Evolutionary conservation across 139 green algal species (phyloP).

Genomic region (Marvania coccoides): DNA sequence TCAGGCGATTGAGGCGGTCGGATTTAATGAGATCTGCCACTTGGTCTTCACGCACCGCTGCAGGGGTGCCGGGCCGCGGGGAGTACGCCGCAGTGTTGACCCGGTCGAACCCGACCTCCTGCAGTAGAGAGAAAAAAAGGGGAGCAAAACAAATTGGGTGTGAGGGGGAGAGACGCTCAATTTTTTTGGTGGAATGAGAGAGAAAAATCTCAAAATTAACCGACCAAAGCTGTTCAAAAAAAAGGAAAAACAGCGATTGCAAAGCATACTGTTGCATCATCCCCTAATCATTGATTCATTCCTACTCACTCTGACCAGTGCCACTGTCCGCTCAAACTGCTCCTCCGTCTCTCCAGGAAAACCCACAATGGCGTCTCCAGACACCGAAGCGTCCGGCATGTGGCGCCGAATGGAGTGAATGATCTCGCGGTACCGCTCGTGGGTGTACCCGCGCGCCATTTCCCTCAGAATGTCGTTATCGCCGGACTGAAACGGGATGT

Average conservation of each 20-base stretch:
- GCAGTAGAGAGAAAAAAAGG: no score
- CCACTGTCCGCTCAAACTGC: constrained; percentile 82
- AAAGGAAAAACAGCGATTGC: no score
- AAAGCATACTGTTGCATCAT: no score
- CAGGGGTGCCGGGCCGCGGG: constrained; percentile 86
- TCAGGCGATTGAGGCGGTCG: constrained; percentile 89
- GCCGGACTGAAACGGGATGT: constrained; percentile 94
- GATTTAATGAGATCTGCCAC: constrained; percentile 90
- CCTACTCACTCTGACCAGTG: no score
- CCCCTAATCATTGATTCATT: no score
- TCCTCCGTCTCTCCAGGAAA: constrained; percentile 96
- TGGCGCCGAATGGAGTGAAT: constrained; percentile 87
- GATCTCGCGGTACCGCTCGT: constrained; percentile 80
- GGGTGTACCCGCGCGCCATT: constrained; percentile 88
- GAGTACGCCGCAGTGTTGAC: constrained; percentile 91
- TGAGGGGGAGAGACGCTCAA: no score
- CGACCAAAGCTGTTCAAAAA: no score
- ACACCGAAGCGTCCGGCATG: constrained; percentile 92
- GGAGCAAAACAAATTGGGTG: no score
- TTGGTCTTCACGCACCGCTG: constrained; percentile 57
- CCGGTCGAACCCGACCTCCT: constrained; percentile 86
- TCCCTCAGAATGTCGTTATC: constrained; percentile 87
- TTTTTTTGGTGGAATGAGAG: no score
- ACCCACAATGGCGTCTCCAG: constrained; percentile 91
- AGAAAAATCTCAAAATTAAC: no score